Evolutionary conservation across 2,329 filamentous ascomycete genomes (phyloP).

Genomic region (Stemphylium vesicarium): DNA sequence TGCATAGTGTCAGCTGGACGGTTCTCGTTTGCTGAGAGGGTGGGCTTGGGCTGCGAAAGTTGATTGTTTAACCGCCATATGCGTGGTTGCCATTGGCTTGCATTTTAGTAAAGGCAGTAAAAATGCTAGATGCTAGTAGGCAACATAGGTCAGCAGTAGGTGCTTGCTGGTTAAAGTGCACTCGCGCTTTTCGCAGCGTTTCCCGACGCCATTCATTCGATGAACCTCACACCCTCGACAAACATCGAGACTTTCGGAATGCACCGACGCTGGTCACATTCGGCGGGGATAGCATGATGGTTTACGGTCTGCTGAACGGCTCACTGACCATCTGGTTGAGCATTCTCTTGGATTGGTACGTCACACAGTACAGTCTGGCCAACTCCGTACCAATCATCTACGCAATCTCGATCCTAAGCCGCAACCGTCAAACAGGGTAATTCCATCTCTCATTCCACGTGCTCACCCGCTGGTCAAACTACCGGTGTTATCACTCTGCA

Average conservation of each 20-base stretch:
- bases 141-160: neutral
- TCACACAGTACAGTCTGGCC: neutral
- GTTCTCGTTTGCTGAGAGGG: conserved; percentile 9
- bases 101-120: neutral
- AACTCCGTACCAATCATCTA: neutral
- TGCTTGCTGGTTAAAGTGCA: neutral
- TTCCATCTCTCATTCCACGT: neutral
- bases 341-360: neutral
- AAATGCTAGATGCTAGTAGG: neutral
- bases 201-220: neutral
- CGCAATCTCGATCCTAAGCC: conserved; percentile 4
- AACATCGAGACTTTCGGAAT: neutral
- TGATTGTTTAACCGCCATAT: conserved; percentile 4
- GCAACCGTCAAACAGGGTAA: neutral
- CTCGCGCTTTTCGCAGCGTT: neutral
- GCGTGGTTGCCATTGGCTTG: neutral
- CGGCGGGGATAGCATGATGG: neutral
- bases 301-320: neutral
- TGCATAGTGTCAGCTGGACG: conserved; percentile 22
- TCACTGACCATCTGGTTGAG: too few species aligned
- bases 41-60: conserved; percentile 14
- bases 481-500: conserved; percentile 8
- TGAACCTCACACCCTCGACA: neutral
- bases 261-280: neutral
- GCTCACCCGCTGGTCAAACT: neutral